A percentile compares a stretch with the other conserved stretches of the same genome.
phyloP scores from a whole-genome alignment of 208 protist species.

The Balamuthia mandrillaris region DNA sequence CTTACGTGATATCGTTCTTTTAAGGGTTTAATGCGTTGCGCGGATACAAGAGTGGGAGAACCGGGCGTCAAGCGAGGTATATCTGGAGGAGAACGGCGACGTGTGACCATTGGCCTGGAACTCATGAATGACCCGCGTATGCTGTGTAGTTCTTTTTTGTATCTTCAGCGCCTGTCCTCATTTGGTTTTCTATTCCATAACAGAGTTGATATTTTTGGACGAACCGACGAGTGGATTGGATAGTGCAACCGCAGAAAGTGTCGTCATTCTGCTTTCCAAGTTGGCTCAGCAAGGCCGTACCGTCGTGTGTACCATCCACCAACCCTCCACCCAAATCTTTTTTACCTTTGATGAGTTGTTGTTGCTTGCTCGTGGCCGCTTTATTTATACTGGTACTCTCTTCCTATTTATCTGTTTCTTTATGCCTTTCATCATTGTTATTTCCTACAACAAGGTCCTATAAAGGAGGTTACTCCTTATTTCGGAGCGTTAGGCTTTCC shows the following conservation, averaged over 20 bases:
- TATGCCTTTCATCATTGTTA: too few species aligned
- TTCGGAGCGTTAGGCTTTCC: conserved; percentile 23
- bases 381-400: conserved; percentile 43
- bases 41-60: background rate
- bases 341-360: conserved; percentile 40
- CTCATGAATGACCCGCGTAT: conserved; percentile 32
- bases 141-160: too few species aligned
- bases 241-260: conserved; percentile 75
- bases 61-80: background rate
- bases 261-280: conserved; percentile 76
- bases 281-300: conserved; percentile 77
- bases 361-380: conserved; percentile 9
- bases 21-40: background rate
- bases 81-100: conserved; percentile 47
- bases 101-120: conserved; percentile 57
- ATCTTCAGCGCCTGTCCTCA: too few species aligned
- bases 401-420: background rate
- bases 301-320: conserved; percentile 89
- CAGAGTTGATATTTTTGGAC: conserved; percentile 52
- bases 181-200: too few species aligned
- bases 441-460: conserved; percentile 36
- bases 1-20: too few species aligned
- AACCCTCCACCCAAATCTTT: conserved; percentile 81
- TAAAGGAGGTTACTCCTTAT: background rate
- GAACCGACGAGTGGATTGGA: conserved; percentile 73